Evolutionary conservation across 768 basidiomycete species (phyloP).

Genomic region (Tylopilus balloui): DNA sequence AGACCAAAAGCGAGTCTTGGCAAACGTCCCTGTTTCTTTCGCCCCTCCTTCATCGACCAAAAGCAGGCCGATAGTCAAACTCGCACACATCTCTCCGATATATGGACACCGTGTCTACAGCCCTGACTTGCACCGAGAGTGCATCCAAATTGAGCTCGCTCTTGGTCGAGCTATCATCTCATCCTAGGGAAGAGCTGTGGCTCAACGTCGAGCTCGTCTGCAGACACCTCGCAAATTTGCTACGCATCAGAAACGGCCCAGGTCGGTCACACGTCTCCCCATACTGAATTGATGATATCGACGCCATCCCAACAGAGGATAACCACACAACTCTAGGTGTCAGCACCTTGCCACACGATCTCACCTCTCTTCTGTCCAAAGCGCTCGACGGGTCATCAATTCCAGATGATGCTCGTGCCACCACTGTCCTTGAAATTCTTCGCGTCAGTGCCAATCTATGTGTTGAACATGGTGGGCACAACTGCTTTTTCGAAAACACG

Average conservation of each 20-base stretch:
- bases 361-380: slow-evolving; percentile 55
- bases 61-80: not conserved
- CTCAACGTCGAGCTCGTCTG: slow-evolving; percentile 46
- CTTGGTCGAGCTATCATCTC: slow-evolving; percentile 31
- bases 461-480: slow-evolving; percentile 68
- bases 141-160: slow-evolving; percentile 33
- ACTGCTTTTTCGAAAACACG: not conserved
- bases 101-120: slow-evolving; percentile 18
- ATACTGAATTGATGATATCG: slow-evolving; percentile 3
- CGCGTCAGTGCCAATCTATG: slow-evolving; percentile 80
- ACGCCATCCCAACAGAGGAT: slow-evolving; percentile 47
- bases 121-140: slow-evolving; percentile 25
- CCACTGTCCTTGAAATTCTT: slow-evolving; percentile 62
- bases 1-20: not conserved
- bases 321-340: slow-evolving; percentile 66
- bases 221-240: slow-evolving; percentile 55
- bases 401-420: slow-evolving; percentile 43
- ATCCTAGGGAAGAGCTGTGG: slow-evolving; percentile 41
- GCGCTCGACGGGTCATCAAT: slow-evolving; percentile 48
- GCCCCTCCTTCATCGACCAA: not conserved
- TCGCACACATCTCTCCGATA: not conserved
- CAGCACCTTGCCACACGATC: slow-evolving; percentile 58
- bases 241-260: slow-evolving; percentile 52
- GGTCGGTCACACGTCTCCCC: slow-evolving; percentile 33
- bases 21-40: not conserved